Evolutionary conservation across 345 rosid species (phyloP), one percentile per base, ranked within the genome.

Genomic region (Camelina neglecta): DNA sequence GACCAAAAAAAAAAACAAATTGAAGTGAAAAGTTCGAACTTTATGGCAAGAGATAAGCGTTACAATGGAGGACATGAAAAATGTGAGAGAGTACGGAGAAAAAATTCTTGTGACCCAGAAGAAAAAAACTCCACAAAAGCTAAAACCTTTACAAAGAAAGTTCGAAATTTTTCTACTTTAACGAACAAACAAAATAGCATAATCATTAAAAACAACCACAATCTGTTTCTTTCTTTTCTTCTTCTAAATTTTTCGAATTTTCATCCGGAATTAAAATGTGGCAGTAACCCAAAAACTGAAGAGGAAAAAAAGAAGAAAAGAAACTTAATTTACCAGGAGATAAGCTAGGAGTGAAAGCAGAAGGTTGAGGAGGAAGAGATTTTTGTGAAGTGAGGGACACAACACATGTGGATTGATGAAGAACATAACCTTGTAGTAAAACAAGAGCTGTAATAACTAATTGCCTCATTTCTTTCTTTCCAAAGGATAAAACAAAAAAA

Each of bases 271-370:
- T 47, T 2, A 15, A 45, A 48, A 45, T 70, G 47, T 35, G 48
- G 51, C 11, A 55, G 16, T 44, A 45, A 66, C 60, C 61, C 68
- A 10, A 39, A 60, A 58, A 21, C 16, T 23, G 31, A 49, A 15
- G n/a, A 56, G 4, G 20, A 2, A 35, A 18, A 38, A 16, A n/a
- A 21, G 4, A 24, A 2, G 4, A 26, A n/a, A 29, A 58, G 13
- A 54, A 4, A n/a, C 3, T 4, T 4, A 65, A 65, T n/a, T 7
- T 68, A 89, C 94, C 94, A 80, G 97, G 97, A 81, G 94, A 85
- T 26, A 86, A 76, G 38, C 81, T 76, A 29, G 87, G 73, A 84
- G 84, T 63, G 73, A 84, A 82, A 84, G 85, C 33, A 59, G 89
- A 81, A 60, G 85, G 80, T 9, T 86, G 79, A 33, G 84, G 83